phyloP scores from a whole-genome alignment of 129 eudicot genomes.

The Tagetes erecta region DNA sequence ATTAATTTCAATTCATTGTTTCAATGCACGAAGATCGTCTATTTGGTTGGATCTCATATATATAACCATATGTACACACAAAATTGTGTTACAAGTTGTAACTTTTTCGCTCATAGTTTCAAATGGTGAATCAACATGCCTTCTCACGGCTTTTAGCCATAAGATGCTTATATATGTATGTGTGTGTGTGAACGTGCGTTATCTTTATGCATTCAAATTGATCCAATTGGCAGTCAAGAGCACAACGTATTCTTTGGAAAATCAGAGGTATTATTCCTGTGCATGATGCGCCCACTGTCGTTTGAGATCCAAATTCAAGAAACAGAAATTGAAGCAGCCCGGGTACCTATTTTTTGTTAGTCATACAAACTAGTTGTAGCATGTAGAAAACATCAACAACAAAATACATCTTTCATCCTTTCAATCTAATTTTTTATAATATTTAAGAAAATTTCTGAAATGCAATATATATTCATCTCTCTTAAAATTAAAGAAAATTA shows the following conservation, averaged over 20 bases:
- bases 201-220: constrained; percentile 24
- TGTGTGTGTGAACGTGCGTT: background rate
- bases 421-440: too few species aligned
- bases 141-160: background rate
- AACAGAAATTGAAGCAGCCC: constrained; percentile 61
- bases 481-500: too few species aligned
- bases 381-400: background rate
- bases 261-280: constrained; percentile 58
- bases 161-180: background rate
- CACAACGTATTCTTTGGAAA: constrained; percentile 61
- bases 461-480: too few species aligned
- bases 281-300: constrained; percentile 64
- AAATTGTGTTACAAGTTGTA: too few species aligned
- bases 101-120: too few species aligned
- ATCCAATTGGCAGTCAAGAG: constrained; percentile 44
- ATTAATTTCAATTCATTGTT: too few species aligned
- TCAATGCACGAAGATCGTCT: too few species aligned
- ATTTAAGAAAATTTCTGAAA: too few species aligned
- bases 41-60: too few species aligned
- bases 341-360: constrained; percentile 35
- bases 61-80: too few species aligned
- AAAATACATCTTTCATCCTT: too few species aligned
- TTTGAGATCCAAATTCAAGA: constrained; percentile 59
- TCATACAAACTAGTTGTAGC: background rate
- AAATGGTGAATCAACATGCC: too few species aligned